Conservation (phyloP, 208 protist genomes). For the Wallacemonas sp. region DNA sequence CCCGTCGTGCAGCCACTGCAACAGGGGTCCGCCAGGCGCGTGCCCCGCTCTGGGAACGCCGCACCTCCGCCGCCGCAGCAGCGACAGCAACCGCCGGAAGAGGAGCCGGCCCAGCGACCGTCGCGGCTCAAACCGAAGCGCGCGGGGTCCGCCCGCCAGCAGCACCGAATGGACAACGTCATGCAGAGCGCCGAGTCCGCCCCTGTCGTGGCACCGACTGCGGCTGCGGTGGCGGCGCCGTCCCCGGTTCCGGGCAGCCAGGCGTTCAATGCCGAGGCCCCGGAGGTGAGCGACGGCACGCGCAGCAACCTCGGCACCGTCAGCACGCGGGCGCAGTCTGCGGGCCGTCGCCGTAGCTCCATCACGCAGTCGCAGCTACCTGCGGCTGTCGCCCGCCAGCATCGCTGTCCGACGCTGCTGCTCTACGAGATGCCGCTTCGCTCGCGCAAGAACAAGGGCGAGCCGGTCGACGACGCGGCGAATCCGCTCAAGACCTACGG, state of each 20-base stretch:
- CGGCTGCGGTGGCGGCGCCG: background rate
- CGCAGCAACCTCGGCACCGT: slow-evolving; percentile 14
- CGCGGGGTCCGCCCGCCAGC: slow-evolving; percentile 3
- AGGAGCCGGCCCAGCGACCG: background rate
- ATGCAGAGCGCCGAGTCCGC: background rate
- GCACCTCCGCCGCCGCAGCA: background rate
- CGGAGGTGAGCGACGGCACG: slow-evolving; percentile 10
- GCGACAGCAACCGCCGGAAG: background rate
- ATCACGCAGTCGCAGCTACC: background rate
- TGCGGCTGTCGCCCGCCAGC: background rate
- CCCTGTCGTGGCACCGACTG: background rate
- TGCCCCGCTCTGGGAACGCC: background rate
- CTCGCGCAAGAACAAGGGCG: slow-evolving; percentile 24
- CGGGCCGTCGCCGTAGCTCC: slow-evolving; percentile 5
- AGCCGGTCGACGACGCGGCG: slow-evolving; percentile 26
- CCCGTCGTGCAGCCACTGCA: background rate
- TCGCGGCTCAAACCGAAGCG: slow-evolving; percentile 9
- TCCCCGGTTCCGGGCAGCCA: background rate
- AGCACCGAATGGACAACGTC: slow-evolving; percentile 10
- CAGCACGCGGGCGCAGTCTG: slow-evolving; percentile 11
- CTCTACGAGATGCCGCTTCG: slow-evolving; percentile 53
- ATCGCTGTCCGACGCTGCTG: slow-evolving; percentile 27
- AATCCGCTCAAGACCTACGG: slow-evolving; percentile 31
- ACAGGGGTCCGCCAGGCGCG: no score
- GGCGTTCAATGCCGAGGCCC: slow-evolving; percentile 7